These are phyloP conservation scores for Penicillium paxilli DNA, from an alignment of 495 filamentous ascomycete genomes.

Conservation along the genomic window DNA sequence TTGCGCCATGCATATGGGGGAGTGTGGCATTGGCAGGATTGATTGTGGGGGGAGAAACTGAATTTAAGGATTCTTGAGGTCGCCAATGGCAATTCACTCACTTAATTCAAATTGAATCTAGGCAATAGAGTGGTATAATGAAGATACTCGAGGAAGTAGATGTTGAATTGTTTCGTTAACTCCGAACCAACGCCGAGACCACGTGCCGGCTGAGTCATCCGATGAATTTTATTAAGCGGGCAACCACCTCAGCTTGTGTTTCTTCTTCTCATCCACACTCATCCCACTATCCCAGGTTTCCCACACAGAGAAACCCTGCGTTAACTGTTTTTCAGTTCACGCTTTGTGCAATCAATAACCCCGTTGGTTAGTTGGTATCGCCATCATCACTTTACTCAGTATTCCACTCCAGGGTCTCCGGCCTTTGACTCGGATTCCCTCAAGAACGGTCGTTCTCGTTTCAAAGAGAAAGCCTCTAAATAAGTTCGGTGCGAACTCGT, in stretches of 20 bases:
- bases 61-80: too few relatives aligned
- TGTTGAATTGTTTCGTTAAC: neutral
- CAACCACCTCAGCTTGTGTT: conserved; percentile 10
- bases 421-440: conserved; percentile 33
- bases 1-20: neutral
- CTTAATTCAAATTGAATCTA: too few relatives aligned
- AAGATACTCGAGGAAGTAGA: too few relatives aligned
- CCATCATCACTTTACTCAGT: conserved; percentile 27
- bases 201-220: conserved; percentile 28
- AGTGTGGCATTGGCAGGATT: neutral
- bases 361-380: conserved; percentile 16
- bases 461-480: conserved; percentile 39
- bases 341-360: conserved; percentile 1
- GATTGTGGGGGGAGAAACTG: neutral
- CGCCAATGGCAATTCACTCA: too few relatives aligned
- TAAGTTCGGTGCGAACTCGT: conserved; percentile 49
- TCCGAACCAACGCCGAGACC: conserved; percentile 13
- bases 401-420: conserved; percentile 19
- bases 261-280: conserved; percentile 10
- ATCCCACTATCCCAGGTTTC: conserved; percentile 12
- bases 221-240: conserved; percentile 10
- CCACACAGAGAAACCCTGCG: conserved; percentile 24
- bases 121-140: too few relatives aligned
- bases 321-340: conserved; percentile 24
- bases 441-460: conserved; percentile 41